These are phyloP conservation scores for barrel medic (Medicago truncatula) DNA, from an alignment of 306 rosid genomes.

Conservation along the genomic window MtrunA17r5.0-ANR NC_053044.1:25153501-25154000, in stretches of 20 bases:
- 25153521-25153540: too few species aligned
- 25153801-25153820: not conserved
- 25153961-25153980: too few species aligned
- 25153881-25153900: not conserved
- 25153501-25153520: too few species aligned
- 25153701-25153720: not conserved
- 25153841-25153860: conserved; percentile 43
- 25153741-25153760: too few species aligned
- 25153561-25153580: too few species aligned
- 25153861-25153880: not conserved
- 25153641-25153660: not conserved
- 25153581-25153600: too few species aligned
- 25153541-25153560: too few species aligned
- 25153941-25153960: not conserved
- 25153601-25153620: not conserved
- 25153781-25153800: not conserved
- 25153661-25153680: not conserved
- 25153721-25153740: conserved; percentile 14
- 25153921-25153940: not conserved
- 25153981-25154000: too few species aligned
- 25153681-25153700: conserved; percentile 6
- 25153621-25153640: not conserved
- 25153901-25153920: too few species aligned
- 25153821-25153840: conserved; percentile 48
- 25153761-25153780: not conserved